Evolutionary conservation across 2,329 filamentous ascomycete species (phyloP), one percentile per base, ranked within the genome.

Genomic region (Daldinia sp.): DNA sequence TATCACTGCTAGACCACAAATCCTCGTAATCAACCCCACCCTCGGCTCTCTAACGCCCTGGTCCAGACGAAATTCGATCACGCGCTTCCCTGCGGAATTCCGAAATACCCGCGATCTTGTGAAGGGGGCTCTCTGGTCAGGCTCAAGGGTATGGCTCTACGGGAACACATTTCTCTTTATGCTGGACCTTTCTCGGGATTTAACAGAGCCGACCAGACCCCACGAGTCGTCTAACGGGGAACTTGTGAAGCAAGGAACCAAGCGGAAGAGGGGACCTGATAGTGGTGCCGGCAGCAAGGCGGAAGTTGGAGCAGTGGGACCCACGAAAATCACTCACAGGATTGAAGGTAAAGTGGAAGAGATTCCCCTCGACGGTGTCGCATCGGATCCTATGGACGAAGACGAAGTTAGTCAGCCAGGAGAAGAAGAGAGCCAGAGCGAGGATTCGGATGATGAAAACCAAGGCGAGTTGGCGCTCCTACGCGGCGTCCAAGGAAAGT

Each of bases 121-220:
- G 55, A 94, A 94, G 81, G 94, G 93, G 3, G 88, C 89, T 23
- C 77, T 97, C 35, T 98, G 94, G 94, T 91, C 96, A 73, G 82
- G 90, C 1, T 81, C 82, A 25, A 86, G 94, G 11, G 78, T 94
- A 6, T 98, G 94, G 93, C 79, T 98, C 17, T 97, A 96, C 72
- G 94, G 94, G 5, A 86, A 87, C 37, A 89, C 86, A 1, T 98
- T 93, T 84, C 77, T 99, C 21, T 93, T 92, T 79, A 98, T 98
- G 94, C 87, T 99, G 63, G 93, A 98, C 75, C 80, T 96, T 27
- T 85, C 86, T 17, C 85, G 85, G 71, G 90, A 97, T 75, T 83
- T 95, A 49, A 75, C 79, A 0, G 74, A 77, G 8, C 73, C 70
- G 23, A 73, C 73, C n/a, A 70, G 73, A 34, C 66, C 72, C 0